Conservation (phyloP, 2,329 filamentous ascomycete species). For the Aureobasidium sp. region DNA sequence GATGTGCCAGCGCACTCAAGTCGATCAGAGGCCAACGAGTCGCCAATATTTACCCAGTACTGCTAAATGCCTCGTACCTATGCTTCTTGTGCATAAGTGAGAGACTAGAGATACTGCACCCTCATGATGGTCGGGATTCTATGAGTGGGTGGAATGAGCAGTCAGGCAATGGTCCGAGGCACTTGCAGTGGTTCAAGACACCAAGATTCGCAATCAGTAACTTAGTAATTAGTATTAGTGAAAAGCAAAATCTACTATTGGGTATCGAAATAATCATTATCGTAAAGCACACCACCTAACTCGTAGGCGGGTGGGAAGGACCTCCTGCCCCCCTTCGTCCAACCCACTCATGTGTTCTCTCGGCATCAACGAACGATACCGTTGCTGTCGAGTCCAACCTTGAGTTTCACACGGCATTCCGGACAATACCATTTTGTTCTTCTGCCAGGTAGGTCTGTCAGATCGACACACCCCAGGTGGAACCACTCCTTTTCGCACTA, state of each 20-base stretch:
- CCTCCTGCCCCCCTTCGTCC: neutral
- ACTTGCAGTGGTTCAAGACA: neutral
- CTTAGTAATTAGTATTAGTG: neutral
- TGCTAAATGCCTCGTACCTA: neutral
- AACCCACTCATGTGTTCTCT: neutral
- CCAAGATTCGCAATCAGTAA: neutral
- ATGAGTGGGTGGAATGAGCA: neutral
- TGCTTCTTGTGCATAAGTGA: neutral
- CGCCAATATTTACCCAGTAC: neutral
- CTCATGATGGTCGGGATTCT: neutral
- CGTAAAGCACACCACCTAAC: neutral
- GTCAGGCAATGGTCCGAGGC: neutral
- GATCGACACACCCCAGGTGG: constrained; percentile 68
- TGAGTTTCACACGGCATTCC: constrained; percentile 55
- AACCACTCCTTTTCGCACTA: constrained; percentile 81
- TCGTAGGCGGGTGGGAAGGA: neutral
- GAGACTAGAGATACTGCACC: neutral
- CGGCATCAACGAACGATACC: constrained; percentile 22
- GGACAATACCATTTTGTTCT: constrained; percentile 82
- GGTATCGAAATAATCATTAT: constrained; percentile 9
- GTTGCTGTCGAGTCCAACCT: constrained; percentile 27
- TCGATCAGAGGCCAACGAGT: neutral
- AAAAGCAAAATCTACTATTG: constrained; percentile 9
- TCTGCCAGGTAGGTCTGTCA: constrained; percentile 60
- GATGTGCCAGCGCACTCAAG: constrained; percentile 2